Conservation (phyloP, 176 grass and related monocot species). For the Echinochloa phyllopogon region DNA sequence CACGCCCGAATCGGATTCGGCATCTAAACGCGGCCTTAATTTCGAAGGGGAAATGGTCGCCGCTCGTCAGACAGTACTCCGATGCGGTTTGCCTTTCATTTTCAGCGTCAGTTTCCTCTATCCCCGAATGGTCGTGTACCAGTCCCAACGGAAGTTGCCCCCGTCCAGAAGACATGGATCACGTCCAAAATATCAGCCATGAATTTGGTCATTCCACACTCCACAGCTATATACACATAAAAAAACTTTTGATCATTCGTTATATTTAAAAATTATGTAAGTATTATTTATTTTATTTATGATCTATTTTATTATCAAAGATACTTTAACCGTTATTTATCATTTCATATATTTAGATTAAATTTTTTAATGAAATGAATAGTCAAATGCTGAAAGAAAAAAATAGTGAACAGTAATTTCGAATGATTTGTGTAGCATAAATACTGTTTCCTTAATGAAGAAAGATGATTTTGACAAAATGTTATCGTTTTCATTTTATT, state of each 20-base stretch:
- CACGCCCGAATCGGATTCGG: too few species aligned
- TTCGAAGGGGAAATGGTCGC: not conserved
- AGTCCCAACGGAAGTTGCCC: slow-evolving; percentile 1
- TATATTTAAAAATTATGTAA: too few species aligned
- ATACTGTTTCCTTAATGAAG: not conserved
- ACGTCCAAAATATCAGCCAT: slow-evolving; percentile 30
- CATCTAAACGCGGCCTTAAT: too few species aligned
- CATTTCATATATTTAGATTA: too few species aligned
- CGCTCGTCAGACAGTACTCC: not conserved
- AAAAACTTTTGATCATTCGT: not conserved
- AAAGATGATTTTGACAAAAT: too few species aligned
- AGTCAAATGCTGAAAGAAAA: too few species aligned
- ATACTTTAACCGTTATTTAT: too few species aligned
- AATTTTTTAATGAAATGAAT: too few species aligned
- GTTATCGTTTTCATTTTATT: too few species aligned
- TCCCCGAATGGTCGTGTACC: not conserved
- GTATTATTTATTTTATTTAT: too few species aligned
- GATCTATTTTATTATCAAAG: too few species aligned
- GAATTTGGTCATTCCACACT: not conserved
- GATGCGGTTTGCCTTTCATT: slow-evolving; percentile 45
- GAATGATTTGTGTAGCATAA: not conserved
- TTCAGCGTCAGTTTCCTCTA: slow-evolving; percentile 35
- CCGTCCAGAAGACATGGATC: slow-evolving; percentile 21
- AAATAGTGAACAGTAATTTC: too few species aligned
- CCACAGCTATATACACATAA: not conserved